Conservation (phyloP, 31 red algal species). For the Porphyra umbilicalis region DNA sequence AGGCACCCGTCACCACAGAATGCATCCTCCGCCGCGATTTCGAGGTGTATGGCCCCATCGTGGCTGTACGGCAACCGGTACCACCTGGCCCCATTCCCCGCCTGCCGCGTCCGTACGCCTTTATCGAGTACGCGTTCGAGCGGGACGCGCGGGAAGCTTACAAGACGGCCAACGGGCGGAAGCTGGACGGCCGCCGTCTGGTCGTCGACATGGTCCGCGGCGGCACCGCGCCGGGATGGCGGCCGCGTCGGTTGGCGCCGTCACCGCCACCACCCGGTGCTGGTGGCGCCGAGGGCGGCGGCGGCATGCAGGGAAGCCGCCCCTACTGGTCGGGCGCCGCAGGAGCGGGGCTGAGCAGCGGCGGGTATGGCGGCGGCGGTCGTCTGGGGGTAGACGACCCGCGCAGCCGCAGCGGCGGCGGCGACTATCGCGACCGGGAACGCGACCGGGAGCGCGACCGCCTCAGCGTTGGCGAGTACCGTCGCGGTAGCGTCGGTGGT, state of each 20-base stretch:
- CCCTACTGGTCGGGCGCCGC: no score
- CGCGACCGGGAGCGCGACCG: not conserved
- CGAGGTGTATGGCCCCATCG: constrained; percentile 50
- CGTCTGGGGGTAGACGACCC: not conserved
- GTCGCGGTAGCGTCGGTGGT: not conserved
- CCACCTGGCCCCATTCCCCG: constrained; percentile 21
- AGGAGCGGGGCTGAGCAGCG: no score
- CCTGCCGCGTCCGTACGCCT: constrained; percentile 63
- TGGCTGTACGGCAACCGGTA: constrained; percentile 2
- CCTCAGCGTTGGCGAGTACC: not conserved
- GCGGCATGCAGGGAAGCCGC: no score
- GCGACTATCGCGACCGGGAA: not conserved
- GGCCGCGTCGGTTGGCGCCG: constrained; percentile 10
- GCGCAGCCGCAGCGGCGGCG: not conserved
- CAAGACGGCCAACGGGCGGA: constrained; percentile 34
- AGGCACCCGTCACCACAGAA: constrained; percentile 16
- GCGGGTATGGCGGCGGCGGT: no score
- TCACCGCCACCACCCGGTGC: not conserved
- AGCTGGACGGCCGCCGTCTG: constrained; percentile 52
- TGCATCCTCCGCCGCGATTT: constrained; percentile 42
- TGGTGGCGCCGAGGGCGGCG: not conserved
- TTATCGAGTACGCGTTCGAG: constrained; percentile 79
- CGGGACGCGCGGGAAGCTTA: constrained; percentile 45
- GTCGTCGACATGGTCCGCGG: constrained; percentile 71
- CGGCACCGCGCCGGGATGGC: constrained; percentile 48